Conservation (phyloP, 441 rosid genomes). For the Aleurites moluccanus region DNA sequence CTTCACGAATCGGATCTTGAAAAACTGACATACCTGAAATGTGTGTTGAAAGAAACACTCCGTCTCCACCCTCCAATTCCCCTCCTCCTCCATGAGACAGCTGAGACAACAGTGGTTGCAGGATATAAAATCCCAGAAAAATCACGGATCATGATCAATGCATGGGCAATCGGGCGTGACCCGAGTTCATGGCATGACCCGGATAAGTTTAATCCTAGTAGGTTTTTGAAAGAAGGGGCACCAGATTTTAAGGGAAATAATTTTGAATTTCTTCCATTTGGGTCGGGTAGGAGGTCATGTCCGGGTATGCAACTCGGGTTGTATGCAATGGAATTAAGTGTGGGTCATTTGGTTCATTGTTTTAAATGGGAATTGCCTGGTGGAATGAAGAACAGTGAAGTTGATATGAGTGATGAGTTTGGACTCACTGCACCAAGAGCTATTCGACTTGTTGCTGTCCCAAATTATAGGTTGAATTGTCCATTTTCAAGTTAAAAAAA, state of each 20-base stretch:
- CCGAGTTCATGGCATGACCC: constrained; percentile 56
- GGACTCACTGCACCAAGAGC: constrained; percentile 82
- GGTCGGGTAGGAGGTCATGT: constrained; percentile 82
- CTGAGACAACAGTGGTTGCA: constrained; percentile 37
- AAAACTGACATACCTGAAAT: constrained; percentile 57
- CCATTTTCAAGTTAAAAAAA: constrained; percentile 10
- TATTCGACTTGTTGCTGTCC: constrained; percentile 54
- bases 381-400: constrained; percentile 50
- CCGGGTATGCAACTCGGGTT: constrained; percentile 87
- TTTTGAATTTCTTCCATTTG: constrained; percentile 66
- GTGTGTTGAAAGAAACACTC: constrained; percentile 67
- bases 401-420: constrained; percentile 66
- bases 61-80: constrained; percentile 94
- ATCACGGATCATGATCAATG: constrained; percentile 65
- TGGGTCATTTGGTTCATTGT: constrained; percentile 62
- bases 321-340: constrained; percentile 54
- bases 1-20: constrained; percentile 72
- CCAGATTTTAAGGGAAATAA: constrained; percentile 62
- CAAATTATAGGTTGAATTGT: constrained; percentile 50
- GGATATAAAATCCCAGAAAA: constrained; percentile 57
- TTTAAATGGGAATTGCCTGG: constrained; percentile 66
- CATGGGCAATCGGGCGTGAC: constrained; percentile 69
- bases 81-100: constrained; percentile 72
- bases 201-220: constrained; percentile 46
- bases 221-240: constrained; percentile 46